These are phyloP conservation scores for Herpotrichia juniperi DNA, from an alignment of 2,329 filamentous ascomycete genomes.

Conservation along the genomic window DNA sequence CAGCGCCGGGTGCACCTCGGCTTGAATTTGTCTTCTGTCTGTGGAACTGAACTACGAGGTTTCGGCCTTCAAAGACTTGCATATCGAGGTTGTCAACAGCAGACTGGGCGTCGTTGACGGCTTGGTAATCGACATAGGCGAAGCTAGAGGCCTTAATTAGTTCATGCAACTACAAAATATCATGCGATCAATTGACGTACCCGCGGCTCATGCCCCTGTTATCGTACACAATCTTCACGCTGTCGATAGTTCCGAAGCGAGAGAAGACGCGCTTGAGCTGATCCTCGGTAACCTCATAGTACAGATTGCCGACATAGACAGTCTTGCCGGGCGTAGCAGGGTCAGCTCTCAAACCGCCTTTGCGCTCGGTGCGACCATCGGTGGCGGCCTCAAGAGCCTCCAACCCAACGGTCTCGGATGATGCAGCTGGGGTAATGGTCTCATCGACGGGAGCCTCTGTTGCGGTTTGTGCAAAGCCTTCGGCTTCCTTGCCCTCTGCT, in stretches of 20 bases:
- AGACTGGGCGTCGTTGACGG: slow-evolving; percentile 57
- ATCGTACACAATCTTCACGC: slow-evolving; percentile 65
- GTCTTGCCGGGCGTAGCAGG: slow-evolving; percentile 40
- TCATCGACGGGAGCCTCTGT: slow-evolving; percentile 43
- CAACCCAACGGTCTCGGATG: slow-evolving; percentile 30
- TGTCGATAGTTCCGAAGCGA: slow-evolving; percentile 62
- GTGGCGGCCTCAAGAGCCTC: slow-evolving; percentile 29
- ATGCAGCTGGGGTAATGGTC: slow-evolving; percentile 33
- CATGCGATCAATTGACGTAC: slow-evolving; percentile 50
- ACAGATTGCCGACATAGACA: slow-evolving; percentile 72
- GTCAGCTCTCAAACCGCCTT: slow-evolving; percentile 1
- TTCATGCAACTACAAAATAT: neutral
- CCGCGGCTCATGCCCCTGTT: slow-evolving; percentile 71
- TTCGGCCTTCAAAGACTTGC: slow-evolving; percentile 67
- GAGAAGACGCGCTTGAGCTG: slow-evolving; percentile 66
- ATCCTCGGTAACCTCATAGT: slow-evolving; percentile 69
- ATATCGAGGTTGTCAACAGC: slow-evolving; percentile 66
- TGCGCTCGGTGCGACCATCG: neutral
- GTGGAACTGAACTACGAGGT: slow-evolving; percentile 67
- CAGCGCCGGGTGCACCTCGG: neutral
- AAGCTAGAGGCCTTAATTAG: slow-evolving; percentile 56
- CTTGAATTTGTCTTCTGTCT: slow-evolving; percentile 21
- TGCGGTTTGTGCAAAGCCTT: slow-evolving; percentile 44
- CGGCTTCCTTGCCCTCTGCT: slow-evolving; percentile 28
- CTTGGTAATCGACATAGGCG: slow-evolving; percentile 68